Evolutionary conservation across 192 early-diverging fungal species (phyloP).

Genomic region (Phycomyces blakesleeanus): DNA sequence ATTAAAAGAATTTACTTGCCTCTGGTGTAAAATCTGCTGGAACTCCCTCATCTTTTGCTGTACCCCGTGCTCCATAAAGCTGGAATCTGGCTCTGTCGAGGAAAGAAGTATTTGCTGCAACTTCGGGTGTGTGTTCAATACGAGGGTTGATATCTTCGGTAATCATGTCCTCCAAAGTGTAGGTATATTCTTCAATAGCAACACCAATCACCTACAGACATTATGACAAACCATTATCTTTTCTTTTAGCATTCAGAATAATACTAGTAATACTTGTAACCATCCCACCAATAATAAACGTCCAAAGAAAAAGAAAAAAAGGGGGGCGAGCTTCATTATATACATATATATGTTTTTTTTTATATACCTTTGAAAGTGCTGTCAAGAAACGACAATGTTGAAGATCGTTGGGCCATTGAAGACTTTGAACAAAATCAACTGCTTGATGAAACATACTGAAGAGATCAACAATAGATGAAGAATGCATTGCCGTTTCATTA

Average conservation of each 20-base stretch:
- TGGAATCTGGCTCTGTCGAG: constrained; percentile 25
- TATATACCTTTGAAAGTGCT: constrained; percentile 53
- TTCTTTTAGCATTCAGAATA: too few relatives aligned
- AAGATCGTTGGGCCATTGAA: constrained; percentile 60
- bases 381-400: constrained; percentile 61
- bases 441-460: constrained; percentile 75
- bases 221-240: too few relatives aligned
- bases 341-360: too few relatives aligned
- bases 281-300: too few relatives aligned
- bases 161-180: constrained; percentile 46
- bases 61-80: constrained; percentile 14
- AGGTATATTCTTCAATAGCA: constrained; percentile 61
- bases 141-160: constrained; percentile 35
- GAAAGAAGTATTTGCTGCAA: constrained; percentile 5
- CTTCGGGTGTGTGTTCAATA: constrained; percentile 5
- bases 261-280: too few relatives aligned
- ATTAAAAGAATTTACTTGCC: too few relatives aligned
- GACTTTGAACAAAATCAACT: constrained; percentile 63
- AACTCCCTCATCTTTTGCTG: constrained; percentile 9
- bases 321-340: too few relatives aligned
- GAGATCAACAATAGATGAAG: constrained; percentile 77
- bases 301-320: too few relatives aligned
- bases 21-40: constrained; percentile 52
- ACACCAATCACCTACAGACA: constrained; percentile 49
- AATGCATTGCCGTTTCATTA: constrained; percentile 53